Base-by-base conservation (phyloP, 345 rosid species). In the Boechera retrofracta region DNA sequence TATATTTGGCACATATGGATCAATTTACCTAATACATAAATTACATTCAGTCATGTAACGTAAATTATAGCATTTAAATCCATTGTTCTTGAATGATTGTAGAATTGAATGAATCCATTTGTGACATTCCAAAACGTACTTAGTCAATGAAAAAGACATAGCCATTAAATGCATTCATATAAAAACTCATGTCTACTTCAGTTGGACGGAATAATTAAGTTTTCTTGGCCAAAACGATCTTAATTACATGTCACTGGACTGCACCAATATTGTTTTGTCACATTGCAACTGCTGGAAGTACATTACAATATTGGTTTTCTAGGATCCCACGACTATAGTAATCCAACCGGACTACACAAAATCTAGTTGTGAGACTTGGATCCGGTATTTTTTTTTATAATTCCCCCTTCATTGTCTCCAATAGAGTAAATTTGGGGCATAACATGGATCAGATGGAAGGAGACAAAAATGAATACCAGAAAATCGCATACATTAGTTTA, bases 31-130 rank as follows among this genome's bases (percentile, higher is more conserved):
- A 10, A 39, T 39, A 9, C 42, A 39, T 64, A 13, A 44, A 44
- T 44, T 44, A 42, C 12, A 44, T 64, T 64, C 4, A 7, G 8
- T 28, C 38, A 64, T 45, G 24, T 10, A 16, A 48, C 10, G 21
- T 15, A 47, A n/a, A 16, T 7, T 3, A 16, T 7, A 18, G 10
- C 53, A 49, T 16, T 48, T n/a, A 8, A 49, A 49, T 16, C 54
- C 10, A 16, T 5, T 32, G 26, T 65, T 65, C 69, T 65, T 65
- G 56, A 65, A 32, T 16, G 28, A 9, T 29, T 29, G 54, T 45
- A 45, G 39, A 64, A 45, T 6, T 65, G 2, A n/a, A 45, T 45
- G 42, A 10, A 48, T 32, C 69, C 31, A 32, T 10, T 6, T 65
- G 57, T 47, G 52, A 63, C 38, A 7, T 64, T 41, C 6, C 31